Evolutionary conservation across 768 basidiomycete species (phyloP), one percentile per base, ranked within the genome.

Genomic region (Mycena pura): DNA sequence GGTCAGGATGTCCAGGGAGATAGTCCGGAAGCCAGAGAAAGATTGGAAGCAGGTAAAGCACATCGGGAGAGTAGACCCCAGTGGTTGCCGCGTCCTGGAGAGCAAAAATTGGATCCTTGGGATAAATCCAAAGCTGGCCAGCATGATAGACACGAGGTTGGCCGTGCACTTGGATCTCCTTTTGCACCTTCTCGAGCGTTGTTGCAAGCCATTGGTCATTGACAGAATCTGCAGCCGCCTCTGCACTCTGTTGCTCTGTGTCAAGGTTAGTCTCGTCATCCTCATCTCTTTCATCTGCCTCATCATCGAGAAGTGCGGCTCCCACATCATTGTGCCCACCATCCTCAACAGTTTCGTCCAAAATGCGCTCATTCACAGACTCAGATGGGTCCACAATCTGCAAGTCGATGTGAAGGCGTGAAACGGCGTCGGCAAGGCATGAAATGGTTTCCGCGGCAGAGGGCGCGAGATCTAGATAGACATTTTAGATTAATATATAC

Each of bases 1-100:
- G 41, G 40, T 60, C 58, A 2, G 58, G 58, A 45, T 52, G 58
- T 2, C 58, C 58, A 25, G 64, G 64, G 11, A 62, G 44, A 27
- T 29, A 39, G 27, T 62, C 38, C 4, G 64, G 64, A 19, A 65
- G 60, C 64, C 64, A 65, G 11, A 65, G 34, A 41, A 65, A 65
- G 14, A 65, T 65, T 15, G 57, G 57, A 4, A 51, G 49, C 4
- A 53, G 43, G 31, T 54, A 64, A 10, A 60, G 44, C 3, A 28
- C 39, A 15, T 48, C 48, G 5, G 64, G 54, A 31, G 57, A 28
- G 15, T 38, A 49, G 19, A 65, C 27, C 8, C 54, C 60, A 8
- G 34, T 55, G 1, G 40, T 45, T n/a, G 53, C 60, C 41, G 61
- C 38, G 0, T 40, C 39, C 28, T 43, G 44, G 3, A 62, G 55